Conservation (phyloP, 805 yeast genomes). For the Kodamaea laetipori region DNA sequence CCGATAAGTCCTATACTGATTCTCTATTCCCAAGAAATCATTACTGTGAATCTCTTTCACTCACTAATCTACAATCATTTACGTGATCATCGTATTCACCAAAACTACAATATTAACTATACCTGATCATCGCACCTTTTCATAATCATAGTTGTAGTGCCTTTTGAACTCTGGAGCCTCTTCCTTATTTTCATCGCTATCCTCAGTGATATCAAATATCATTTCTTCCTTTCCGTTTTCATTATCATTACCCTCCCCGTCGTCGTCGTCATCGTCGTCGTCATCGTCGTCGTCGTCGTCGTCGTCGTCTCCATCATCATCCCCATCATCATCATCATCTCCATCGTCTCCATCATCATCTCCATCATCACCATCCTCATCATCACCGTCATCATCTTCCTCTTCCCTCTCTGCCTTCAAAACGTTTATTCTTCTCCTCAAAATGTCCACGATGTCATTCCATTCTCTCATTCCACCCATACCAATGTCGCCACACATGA, state of each 20-base stretch:
- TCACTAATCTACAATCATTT: too few relatives aligned
- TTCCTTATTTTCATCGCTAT: conserved; percentile 4
- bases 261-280: conserved; percentile 34
- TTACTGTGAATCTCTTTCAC: too few relatives aligned
- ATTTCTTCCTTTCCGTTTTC: conserved; percentile 34
- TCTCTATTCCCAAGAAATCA: too few relatives aligned
- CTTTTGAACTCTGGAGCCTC: conserved; percentile 2
- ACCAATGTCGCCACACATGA: conserved; percentile 51
- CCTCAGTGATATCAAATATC: conserved; percentile 27
- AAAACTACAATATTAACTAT: conserved; percentile 1
- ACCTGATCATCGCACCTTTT: conserved; percentile 2
- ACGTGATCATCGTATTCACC: background rate
- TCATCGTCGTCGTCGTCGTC: conserved; percentile 38
- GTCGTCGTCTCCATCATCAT: conserved; percentile 34
- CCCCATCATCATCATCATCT: conserved; percentile 42
- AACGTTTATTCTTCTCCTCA: conserved; percentile 35
- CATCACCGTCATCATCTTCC: conserved; percentile 39
- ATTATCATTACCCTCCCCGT: conserved; percentile 38
- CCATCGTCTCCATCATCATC: conserved; percentile 41
- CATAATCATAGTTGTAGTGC: conserved; percentile 10
- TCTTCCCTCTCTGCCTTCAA: conserved; percentile 31
- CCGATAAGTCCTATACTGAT: too few relatives aligned
- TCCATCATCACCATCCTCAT: conserved; percentile 34
- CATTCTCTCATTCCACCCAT: conserved; percentile 55
- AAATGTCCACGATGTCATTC: conserved; percentile 46